Conservation (phyloP, 2,329 filamentous ascomycete species). For the Colletotrichum sansevieriae region DNA sequence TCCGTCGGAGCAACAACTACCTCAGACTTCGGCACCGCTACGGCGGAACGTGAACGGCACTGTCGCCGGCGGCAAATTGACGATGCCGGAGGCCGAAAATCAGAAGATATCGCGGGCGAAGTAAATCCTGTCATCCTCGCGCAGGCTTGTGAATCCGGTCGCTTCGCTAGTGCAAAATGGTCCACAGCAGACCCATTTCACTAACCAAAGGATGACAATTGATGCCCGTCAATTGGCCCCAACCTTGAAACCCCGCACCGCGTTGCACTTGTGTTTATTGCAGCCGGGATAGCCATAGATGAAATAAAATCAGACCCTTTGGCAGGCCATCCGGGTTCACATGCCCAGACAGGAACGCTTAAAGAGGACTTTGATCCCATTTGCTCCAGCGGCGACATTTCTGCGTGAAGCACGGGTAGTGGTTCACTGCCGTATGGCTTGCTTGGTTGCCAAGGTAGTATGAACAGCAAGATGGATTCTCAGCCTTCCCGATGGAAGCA, state of each 20-base stretch:
- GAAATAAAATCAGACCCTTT: background rate
- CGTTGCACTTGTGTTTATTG: slow-evolving; percentile 6
- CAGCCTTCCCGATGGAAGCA: slow-evolving; percentile 12
- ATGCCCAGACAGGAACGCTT: background rate
- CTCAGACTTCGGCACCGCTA: background rate
- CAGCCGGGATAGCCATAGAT: slow-evolving; percentile 4
- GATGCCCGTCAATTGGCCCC: slow-evolving; percentile 12
- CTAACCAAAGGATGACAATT: slow-evolving; percentile 11
- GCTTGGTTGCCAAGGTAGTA: background rate
- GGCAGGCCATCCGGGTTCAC: slow-evolving; percentile 14
- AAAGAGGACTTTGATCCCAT: slow-evolving; percentile 3
- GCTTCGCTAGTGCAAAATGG: slow-evolving; percentile 2
- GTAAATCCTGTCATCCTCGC: background rate
- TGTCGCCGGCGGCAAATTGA: slow-evolving; percentile 2
- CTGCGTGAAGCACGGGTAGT: slow-evolving; percentile 7
- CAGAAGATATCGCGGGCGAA: background rate
- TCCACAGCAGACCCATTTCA: slow-evolving; percentile 6
- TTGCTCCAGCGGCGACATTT: background rate
- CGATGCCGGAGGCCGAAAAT: background rate
- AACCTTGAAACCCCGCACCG: slow-evolving; percentile 7
- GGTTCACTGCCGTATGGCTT: background rate
- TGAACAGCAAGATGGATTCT: slow-evolving; percentile 13
- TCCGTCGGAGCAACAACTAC: no score
- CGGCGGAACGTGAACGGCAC: background rate
- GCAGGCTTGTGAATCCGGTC: background rate